Conservation (phyloP, 805 yeast genomes). For the Peterozyma xylosa region DNA sequence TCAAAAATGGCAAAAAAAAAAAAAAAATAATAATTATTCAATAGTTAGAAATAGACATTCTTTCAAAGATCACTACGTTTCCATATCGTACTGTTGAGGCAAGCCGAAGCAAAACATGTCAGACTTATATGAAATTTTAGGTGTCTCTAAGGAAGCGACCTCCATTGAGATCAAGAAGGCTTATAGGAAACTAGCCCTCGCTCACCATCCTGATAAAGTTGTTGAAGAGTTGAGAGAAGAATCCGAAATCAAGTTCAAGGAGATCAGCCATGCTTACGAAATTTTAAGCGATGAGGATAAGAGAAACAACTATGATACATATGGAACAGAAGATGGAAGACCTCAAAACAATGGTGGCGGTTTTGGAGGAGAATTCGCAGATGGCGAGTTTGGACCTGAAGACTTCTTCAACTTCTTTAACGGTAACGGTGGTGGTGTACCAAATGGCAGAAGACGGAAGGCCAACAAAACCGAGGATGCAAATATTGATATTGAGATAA, state of each 20-base stretch:
- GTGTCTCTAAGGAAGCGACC: conserved; percentile 59
- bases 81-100: background rate
- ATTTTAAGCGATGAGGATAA: conserved; percentile 62
- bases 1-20: too few relatives aligned
- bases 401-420: conserved; percentile 73
- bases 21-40: too few relatives aligned
- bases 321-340: conserved; percentile 35
- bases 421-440: conserved; percentile 14
- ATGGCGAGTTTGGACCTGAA: conserved; percentile 50
- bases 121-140: conserved; percentile 58
- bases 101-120: background rate
- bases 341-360: conserved; percentile 21
- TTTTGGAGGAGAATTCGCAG: conserved; percentile 29
- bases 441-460: conserved; percentile 2
- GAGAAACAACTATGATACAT: conserved; percentile 51
- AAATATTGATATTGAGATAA: conserved; percentile 51
- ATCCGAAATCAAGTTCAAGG: conserved; percentile 78
- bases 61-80: too few relatives aligned
- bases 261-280: conserved; percentile 81
- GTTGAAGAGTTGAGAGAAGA: conserved; percentile 49
- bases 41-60: too few relatives aligned
- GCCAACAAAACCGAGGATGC: conserved; percentile 55
- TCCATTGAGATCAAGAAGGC: conserved; percentile 73
- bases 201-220: conserved; percentile 86
- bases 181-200: conserved; percentile 75